Percentiles rank a stretch among this genome's conserved stretches.
Evolutionary conservation across 345 rosid species (phyloP).

Genomic region (Jatropha curcas): DNA sequence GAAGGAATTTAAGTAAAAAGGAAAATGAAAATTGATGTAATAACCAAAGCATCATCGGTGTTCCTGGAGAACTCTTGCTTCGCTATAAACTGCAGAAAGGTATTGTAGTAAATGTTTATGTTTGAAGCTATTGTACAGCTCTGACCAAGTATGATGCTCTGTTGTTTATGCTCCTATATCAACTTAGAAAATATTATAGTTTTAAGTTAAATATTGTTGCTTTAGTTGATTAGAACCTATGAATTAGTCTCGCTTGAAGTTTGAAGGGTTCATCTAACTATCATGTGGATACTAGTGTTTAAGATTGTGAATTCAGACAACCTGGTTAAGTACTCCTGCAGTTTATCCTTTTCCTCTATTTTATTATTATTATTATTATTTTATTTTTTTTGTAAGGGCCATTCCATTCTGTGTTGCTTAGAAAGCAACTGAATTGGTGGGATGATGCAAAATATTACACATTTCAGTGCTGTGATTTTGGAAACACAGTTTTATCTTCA

Average conservation of each 20-base stretch:
- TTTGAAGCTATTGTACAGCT: constrained; percentile 4
- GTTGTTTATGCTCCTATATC: no score
- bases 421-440: no score
- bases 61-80: neutral
- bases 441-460: no score
- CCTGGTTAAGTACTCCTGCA: neutral
- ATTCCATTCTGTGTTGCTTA: no score
- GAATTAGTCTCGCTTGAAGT: neutral
- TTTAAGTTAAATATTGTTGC: neutral
- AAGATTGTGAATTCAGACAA: neutral
- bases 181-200: neutral
- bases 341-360: no score
- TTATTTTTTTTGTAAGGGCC: no score
- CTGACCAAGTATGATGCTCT: neutral
- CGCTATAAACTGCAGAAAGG: neutral
- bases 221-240: neutral
- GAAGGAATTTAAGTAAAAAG: constrained; percentile 17
- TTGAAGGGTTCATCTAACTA: neutral
- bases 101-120: neutral
- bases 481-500: neutral
- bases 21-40: constrained; percentile 1
- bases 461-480: neutral
- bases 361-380: no score
- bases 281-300: neutral
- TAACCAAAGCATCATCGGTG: no score